phyloP scores from a whole-genome alignment of 1,284 basidiomycete species.

The Puccinia novopanici region DNA sequence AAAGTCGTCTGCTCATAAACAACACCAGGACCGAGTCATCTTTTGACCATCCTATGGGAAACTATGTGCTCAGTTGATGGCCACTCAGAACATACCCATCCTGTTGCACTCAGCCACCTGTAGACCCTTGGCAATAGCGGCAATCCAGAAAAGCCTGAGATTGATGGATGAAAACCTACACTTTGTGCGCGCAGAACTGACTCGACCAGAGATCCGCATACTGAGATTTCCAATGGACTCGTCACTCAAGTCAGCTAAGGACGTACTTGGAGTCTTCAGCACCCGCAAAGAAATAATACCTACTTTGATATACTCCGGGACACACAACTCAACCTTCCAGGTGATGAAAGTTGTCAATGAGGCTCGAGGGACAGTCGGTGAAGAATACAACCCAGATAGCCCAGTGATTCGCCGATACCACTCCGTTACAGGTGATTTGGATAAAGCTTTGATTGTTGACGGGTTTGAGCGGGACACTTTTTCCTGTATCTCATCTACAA shows the following conservation, averaged over 20 bases:
- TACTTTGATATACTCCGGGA: background rate
- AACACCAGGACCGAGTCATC: background rate
- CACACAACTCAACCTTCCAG: background rate
- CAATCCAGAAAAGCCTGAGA: background rate
- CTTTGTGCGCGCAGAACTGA: background rate
- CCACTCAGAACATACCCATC: background rate
- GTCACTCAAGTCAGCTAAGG: background rate
- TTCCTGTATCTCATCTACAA: background rate
- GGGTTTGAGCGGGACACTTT: background rate
- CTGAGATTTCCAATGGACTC: background rate
- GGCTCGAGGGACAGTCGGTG: background rate
- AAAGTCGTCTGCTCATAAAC: background rate
- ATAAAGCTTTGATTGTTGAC: background rate
- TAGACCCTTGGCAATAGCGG: background rate
- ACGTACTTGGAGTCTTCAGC: background rate
- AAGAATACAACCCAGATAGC: background rate
- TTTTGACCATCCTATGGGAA: slow-evolving; percentile 18
- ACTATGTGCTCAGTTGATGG: background rate
- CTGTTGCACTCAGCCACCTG: slow-evolving; percentile 8
- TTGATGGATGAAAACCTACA: background rate
- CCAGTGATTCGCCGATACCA: background rate
- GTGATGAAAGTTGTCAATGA: background rate
- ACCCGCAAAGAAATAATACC: background rate
- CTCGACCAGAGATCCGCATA: background rate
- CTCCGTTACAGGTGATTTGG: background rate